A percentile compares a stretch with the other conserved stretches of the same genome.
Conservation (phyloP, 441 rosid species). For the Rhodomyrtus psidioides region DNA sequence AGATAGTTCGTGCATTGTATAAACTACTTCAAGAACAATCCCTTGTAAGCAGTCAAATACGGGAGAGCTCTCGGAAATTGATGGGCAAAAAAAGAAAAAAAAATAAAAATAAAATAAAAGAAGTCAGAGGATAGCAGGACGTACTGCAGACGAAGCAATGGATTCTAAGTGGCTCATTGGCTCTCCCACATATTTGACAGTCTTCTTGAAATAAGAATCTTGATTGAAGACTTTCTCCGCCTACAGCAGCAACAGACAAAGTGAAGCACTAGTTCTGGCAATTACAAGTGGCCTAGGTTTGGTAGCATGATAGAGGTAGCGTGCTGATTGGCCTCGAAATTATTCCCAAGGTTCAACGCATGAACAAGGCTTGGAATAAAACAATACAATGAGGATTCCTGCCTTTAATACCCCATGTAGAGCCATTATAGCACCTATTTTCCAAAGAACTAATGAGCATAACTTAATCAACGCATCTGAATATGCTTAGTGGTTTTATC, state of each 20-base stretch:
- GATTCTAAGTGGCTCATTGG: constrained; percentile 46
- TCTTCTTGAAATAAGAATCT: constrained; percentile 33
- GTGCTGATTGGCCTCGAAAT: background rate
- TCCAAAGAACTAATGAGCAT: background rate
- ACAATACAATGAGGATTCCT: background rate
- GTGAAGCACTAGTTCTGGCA: background rate
- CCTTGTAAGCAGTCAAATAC: background rate
- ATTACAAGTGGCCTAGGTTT: background rate
- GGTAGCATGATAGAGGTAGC: background rate
- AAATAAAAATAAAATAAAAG: accelerated
- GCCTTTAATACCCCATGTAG: background rate
- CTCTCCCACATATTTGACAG: constrained; percentile 38
- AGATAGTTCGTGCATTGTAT: background rate
- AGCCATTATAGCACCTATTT: background rate
- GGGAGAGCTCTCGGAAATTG: background rate
- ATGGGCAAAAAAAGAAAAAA: background rate
- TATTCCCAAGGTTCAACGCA: background rate
- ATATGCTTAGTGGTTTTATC: background rate
- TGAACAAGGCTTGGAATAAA: background rate
- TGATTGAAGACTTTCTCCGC: constrained; percentile 49
- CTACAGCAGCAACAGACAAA: constrained; percentile 9
- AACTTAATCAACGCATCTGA: background rate
- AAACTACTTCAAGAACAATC: background rate
- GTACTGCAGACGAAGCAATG: constrained; percentile 44
- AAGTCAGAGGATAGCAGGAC: background rate